These are phyloP conservation scores for Chlamydomonas eustigma DNA, from an alignment of 139 green algal species.

Conservation along the genomic window DNA sequence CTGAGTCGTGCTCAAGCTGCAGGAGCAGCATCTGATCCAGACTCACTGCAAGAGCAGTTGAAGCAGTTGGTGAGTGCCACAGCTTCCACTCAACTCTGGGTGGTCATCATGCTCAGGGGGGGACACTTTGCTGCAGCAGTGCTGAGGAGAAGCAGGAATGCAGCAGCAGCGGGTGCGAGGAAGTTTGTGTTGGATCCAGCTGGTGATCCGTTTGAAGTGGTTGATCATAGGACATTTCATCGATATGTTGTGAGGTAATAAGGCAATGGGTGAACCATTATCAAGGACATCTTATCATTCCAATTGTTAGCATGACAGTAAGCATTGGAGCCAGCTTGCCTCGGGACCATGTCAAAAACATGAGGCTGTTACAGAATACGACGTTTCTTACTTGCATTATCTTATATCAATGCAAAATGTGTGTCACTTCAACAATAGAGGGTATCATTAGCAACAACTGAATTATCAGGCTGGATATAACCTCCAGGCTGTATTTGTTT, in stretches of 20 bases:
- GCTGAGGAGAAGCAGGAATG: conserved; percentile 40
- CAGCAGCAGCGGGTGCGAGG: conserved; percentile 16
- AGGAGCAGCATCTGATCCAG: background rate
- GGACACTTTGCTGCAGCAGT: conserved; percentile 78
- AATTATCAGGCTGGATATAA: too few species aligned
- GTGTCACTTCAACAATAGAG: too few species aligned
- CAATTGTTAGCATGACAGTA: too few species aligned
- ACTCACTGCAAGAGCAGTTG: background rate
- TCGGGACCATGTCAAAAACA: too few species aligned
- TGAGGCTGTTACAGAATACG: too few species aligned
- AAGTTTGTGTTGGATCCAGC: conserved; percentile 4
- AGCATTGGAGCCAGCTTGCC: too few species aligned
- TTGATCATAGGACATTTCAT: conserved; percentile 80
- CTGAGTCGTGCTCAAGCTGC: background rate
- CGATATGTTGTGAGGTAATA: conserved; percentile 80
- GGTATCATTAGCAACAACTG: too few species aligned
- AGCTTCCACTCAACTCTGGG: conserved; percentile 25
- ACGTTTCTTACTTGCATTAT: too few species aligned
- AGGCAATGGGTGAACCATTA: background rate
- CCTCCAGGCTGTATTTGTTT: too few species aligned
- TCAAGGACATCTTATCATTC: too few species aligned
- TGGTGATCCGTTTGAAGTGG: conserved; percentile 39
- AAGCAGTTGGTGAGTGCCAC: background rate
- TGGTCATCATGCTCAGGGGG: conserved; percentile 33
- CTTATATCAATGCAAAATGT: too few species aligned